phyloP scores from a whole-genome alignment of 495 filamentous ascomycete genomes.

The Talaromyces ruber region DNA sequence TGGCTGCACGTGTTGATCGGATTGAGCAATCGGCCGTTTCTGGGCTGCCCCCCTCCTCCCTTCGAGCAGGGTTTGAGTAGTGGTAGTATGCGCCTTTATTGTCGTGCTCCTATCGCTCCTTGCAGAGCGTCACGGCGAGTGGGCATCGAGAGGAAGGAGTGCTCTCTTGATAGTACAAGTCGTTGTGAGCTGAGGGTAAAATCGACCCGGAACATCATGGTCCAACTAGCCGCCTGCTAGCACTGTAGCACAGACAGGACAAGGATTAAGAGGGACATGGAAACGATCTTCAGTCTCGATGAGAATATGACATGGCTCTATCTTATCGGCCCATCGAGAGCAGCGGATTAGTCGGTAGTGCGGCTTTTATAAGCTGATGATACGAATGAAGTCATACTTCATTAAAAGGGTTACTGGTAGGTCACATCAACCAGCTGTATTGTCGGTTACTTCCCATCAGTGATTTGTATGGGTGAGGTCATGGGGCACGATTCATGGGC shows the following conservation, averaged over 20 bases:
- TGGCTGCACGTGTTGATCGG: background rate
- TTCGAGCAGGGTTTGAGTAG: background rate
- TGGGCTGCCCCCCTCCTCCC: background rate
- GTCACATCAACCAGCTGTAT: background rate
- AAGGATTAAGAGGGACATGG: background rate
- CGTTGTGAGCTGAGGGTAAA: background rate
- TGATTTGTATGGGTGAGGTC: background rate
- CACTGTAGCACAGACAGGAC: background rate
- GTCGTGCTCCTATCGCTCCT: background rate
- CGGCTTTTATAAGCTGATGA: background rate
- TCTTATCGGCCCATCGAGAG: background rate
- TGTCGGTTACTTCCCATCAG: background rate
- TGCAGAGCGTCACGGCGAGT: background rate
- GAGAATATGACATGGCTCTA: background rate
- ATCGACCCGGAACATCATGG: background rate
- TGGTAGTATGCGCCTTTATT: background rate
- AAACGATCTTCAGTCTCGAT: background rate
- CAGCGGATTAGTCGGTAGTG: background rate
- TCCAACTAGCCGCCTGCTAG: background rate
- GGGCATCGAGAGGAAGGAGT: background rate
- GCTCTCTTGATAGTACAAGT: background rate
- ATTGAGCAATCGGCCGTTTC: background rate
- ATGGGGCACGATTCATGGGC: background rate
- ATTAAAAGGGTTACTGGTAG: background rate
- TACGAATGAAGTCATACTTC: background rate